Conservation (phyloP, 192 early-diverging fungal species). For the Helicostylum pulchrum region DNA sequence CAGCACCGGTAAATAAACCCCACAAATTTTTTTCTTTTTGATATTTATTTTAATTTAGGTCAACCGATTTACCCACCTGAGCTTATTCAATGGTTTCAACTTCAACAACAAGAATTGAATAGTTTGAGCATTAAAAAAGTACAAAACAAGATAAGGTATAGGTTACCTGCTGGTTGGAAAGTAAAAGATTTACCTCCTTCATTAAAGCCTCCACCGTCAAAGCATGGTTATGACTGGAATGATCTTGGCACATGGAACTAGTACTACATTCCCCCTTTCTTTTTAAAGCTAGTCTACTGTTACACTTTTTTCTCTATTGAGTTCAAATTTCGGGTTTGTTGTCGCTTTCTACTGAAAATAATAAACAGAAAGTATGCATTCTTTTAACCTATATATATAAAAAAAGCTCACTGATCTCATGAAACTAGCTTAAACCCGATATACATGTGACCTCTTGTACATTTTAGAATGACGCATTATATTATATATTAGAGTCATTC, state of each 20-base stretch:
- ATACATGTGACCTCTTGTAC: too few species aligned
- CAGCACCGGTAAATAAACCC: background rate
- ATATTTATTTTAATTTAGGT: slow-evolving; percentile 3
- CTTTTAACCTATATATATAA: too few species aligned
- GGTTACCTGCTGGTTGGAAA: slow-evolving; percentile 35
- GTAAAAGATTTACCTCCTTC: slow-evolving; percentile 36
- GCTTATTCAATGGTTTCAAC: slow-evolving; percentile 12
- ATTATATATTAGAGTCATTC: too few species aligned
- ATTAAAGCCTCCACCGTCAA: slow-evolving; percentile 30
- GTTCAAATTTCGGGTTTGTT: too few species aligned
- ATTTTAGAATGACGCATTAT: too few species aligned
- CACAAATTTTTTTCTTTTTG: background rate
- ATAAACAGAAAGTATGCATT: too few species aligned
- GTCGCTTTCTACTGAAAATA: background rate
- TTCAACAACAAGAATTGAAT: background rate
- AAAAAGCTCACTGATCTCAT: background rate
- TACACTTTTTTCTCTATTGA: too few species aligned
- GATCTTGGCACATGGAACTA: slow-evolving; percentile 35
- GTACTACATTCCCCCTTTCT: background rate
- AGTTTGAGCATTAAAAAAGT: background rate
- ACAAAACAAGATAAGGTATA: slow-evolving; percentile 17
- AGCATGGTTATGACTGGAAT: slow-evolving; percentile 35
- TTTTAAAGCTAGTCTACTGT: too few species aligned
- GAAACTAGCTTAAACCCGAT: too few species aligned
- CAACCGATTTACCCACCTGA: slow-evolving; percentile 24